Evolutionary conservation across 768 basidiomycete species (phyloP), one percentile per base, ranked within the genome.

Genomic region (Suillus brevipes): DNA sequence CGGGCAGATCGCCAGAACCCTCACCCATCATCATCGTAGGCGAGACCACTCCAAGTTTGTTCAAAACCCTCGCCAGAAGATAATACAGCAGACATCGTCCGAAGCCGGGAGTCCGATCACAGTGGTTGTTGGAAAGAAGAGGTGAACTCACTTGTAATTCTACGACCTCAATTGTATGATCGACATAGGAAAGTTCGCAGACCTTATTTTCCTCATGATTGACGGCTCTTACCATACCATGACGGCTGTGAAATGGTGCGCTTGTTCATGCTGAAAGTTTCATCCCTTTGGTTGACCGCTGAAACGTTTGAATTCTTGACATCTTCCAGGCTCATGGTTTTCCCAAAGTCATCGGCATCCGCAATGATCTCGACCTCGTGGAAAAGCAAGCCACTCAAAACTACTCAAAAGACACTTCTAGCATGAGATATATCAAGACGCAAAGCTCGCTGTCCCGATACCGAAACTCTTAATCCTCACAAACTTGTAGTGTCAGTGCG

Each of bases 271-370:
- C 42, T 57, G 20, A 8, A 12, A 42, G 1, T 37, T 5, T n/a
- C 58, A 36, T 0, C 60, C 58, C 7, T 57, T 25, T 25, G 25
- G 37, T 20, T 37, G 53, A 0, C 73, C 97, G 96, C n/a, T n/a
- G 97, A 99, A 88, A 95, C 95, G 0, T 99, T 99, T 71, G 97
- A 99, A 78, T 98, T 99, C 89, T 99, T 63, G 99, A 98, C 70
- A 89, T 98, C 71, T 89, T 99, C 31, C 95, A 98, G 80, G 85
- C 94, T 0, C 97, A 99, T 74, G 97, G 97, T 37, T 97, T 99
- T 75, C 97, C 97, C 3, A 99, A 99, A 83, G 95, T 99, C 71
- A 94, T 99, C 67, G 97, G 97, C 63, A 79, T 99, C 64, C 90
- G 99, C 55, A 91, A 94, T 56, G 97, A 99, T 77, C 88, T 99